Evolutionary conservation across 768 basidiomycete genomes (phyloP), one percentile per base, ranked within the genome.

Genomic region (Auriculariales sp.): DNA sequence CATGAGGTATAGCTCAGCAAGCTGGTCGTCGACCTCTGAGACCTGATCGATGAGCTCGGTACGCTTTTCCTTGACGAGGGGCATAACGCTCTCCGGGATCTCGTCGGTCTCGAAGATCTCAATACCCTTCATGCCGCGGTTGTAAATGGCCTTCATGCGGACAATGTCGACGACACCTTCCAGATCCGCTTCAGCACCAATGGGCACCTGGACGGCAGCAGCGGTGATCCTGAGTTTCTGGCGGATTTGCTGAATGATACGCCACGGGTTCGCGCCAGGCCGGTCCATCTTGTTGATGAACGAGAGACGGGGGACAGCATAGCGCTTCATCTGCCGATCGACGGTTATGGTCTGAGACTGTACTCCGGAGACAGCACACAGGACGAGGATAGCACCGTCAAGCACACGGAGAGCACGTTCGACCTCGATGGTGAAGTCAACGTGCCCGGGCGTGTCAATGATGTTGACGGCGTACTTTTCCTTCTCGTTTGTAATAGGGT

Each of bases 271-370:
- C 19, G 95, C 90, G 47, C 95, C 95, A 51, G 94, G 92, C 87
- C 90, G 77, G 60, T 98, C 94, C 94, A 98, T 97, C 68, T 98
- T 98, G 68, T 98, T 98, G 60, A 98, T 79, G 64, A 95, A 98
- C 0, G 91, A 95, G 52, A 99, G 76, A 36, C 95, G 77, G 51
- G 95, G 95, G 51, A 99, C 89, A 58, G 83, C 83, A 62, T 99
- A 99, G 30, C 95, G 79, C 53, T 88, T 76, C 95, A 99, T 99
- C 72, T 99, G 95, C 52, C 95, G 75, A 68, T 99, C 95, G 31
- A 99, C 95, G 11, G 95, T 99, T 19, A 91, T 98, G 2, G 95
- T 99, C 77, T 99, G 95, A 67, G 86, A 90, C 81, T 93, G 67
- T 14, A 99, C 95, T 55, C 95, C 95, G 49, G 91, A 84, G 36